Conservation (phyloP, 1,284 basidiomycete genomes). For the Melampsora americana region DNA sequence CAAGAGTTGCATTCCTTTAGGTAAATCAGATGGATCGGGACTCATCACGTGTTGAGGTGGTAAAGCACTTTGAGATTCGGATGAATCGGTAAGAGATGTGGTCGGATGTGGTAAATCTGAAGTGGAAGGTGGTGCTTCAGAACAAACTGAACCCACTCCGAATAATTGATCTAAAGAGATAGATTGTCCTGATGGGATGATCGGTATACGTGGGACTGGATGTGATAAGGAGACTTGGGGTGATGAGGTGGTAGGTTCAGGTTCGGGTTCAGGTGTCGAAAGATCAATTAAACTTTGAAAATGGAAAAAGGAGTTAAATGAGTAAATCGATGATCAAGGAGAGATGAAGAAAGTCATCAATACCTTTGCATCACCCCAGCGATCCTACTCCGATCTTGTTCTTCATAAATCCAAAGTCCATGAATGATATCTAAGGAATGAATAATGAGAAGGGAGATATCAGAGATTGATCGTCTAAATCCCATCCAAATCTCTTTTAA, state of each 20-base stretch:
- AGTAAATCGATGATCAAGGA: no score
- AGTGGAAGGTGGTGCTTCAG: conserved; percentile 23
- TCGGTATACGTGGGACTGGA: conserved; percentile 30
- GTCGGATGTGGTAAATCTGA: conserved; percentile 24
- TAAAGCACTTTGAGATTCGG: not conserved
- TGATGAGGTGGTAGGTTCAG: not conserved
- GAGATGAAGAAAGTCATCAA: not conserved
- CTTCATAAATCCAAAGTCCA: conserved; percentile 38
- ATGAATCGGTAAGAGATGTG: conserved; percentile 8
- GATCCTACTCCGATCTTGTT: conserved; percentile 25
- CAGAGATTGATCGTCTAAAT: no score
- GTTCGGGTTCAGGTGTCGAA: not conserved
- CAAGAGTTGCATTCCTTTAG: conserved; percentile 35
- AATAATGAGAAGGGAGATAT: no score
- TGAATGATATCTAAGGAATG: conserved; percentile 15
- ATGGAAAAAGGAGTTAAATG: no score
- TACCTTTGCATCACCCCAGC: conserved; percentile 21
- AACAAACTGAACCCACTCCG: conserved; percentile 23
- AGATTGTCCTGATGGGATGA: conserved; percentile 28
- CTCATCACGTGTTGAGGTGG: conserved; percentile 22
- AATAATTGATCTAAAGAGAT: conserved; percentile 40
- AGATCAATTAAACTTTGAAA: no score
- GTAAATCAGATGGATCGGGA: conserved; percentile 36
- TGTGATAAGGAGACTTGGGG: conserved; percentile 28
- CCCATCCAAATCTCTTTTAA: no score